Evolutionary conservation across 2,329 filamentous ascomycete genomes (phyloP), one percentile per base, ranked within the genome.

Genomic region (Pseudogymnoascus sp.): DNA sequence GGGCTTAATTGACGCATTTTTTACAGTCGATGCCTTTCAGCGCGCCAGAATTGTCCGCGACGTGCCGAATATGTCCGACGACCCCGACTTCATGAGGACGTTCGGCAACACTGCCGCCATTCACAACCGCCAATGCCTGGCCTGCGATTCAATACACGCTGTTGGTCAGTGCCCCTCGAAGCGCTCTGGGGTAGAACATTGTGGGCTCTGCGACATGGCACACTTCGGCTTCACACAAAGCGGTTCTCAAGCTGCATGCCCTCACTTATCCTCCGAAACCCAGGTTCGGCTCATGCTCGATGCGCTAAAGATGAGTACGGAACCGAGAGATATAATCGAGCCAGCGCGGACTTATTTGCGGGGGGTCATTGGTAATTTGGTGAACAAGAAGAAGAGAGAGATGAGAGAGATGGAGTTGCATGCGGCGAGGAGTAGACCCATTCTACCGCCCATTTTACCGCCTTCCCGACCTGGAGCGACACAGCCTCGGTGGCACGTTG

Each of bases 251-350:
- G 24, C 43, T 2, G 24, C 33, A 3, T 90, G 88, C 69, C 83
- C 86, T 12, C 83, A 87, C 70, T 78, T 90, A 61, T 78, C 77
- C 62, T 84, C 84, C 2, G 83, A 89, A 65, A 82, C 80, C 2
- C 82, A 90, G 69, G 78, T 91, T 14, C 79, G 82, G 62, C 76
- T 82, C 19, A 88, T 91, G 79, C 75, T 91, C 14, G 80, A 84
- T 62, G 81, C 83, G 0, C 73, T 91, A 22, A 84, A 84, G 68
- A 74, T 78, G 61, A 86, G 82, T 62, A 79, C 78, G 0, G 87
- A 89, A 70, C 76, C 79, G 10, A 75, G 75, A 26, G 76, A 82
- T 19, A 71, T 85, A 6, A 76, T 87, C 10, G 78, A 81, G 10
- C 71, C 28, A 35, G 62, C 65, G 5, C 61, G 62, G 10, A 53